A percentile compares a stretch with the other conserved stretches of the same genome.
Evolutionary conservation across 805 yeast species (phyloP).

Genomic region (Metschnikowia gelsemii): DNA sequence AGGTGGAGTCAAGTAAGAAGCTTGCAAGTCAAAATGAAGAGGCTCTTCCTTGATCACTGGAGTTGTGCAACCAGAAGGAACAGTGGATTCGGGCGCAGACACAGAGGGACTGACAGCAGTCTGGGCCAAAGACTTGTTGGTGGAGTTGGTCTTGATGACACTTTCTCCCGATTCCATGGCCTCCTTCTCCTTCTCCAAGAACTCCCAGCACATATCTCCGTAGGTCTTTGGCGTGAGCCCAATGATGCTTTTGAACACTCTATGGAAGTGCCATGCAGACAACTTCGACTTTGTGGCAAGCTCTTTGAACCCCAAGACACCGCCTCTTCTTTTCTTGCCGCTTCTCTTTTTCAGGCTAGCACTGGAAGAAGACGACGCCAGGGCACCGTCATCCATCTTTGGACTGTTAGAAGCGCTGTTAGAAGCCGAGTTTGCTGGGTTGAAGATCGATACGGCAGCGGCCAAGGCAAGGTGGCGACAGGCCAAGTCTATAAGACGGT

Average conservation of each 20-base stretch:
- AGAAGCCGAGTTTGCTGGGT: slow-evolving; percentile 3
- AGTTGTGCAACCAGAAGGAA: background rate
- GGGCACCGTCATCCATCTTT: slow-evolving; percentile 18
- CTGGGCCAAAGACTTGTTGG: background rate
- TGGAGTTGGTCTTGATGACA: background rate
- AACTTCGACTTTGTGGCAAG: slow-evolving; percentile 80
- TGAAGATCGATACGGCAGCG: slow-evolving; percentile 51
- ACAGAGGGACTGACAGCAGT: background rate
- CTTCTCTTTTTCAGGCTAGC: slow-evolving; percentile 12
- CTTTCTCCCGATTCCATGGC: slow-evolving; percentile 8
- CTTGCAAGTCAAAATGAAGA: slow-evolving; percentile 1
- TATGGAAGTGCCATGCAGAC: slow-evolving; percentile 91
- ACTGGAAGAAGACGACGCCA: background rate
- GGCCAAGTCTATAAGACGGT: slow-evolving; percentile 69
- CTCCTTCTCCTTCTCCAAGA: slow-evolving; percentile 35
- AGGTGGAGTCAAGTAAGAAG: slow-evolving; percentile 10
- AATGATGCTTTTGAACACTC: slow-evolving; percentile 83
- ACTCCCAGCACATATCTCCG: slow-evolving; percentile 79
- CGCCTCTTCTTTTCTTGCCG: slow-evolving; percentile 62
- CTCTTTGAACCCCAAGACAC: slow-evolving; percentile 80
- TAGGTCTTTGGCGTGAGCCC: slow-evolving; percentile 87
- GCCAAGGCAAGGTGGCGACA: slow-evolving; percentile 83
- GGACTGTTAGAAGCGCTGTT: slow-evolving; percentile 24
- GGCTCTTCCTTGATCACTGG: slow-evolving; percentile 10
- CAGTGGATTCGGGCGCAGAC: background rate